Evolutionary conservation across 805 yeast genomes (phyloP), one percentile per base, ranked within the genome.

Genomic region (Hanseniaspora thailandica): DNA sequence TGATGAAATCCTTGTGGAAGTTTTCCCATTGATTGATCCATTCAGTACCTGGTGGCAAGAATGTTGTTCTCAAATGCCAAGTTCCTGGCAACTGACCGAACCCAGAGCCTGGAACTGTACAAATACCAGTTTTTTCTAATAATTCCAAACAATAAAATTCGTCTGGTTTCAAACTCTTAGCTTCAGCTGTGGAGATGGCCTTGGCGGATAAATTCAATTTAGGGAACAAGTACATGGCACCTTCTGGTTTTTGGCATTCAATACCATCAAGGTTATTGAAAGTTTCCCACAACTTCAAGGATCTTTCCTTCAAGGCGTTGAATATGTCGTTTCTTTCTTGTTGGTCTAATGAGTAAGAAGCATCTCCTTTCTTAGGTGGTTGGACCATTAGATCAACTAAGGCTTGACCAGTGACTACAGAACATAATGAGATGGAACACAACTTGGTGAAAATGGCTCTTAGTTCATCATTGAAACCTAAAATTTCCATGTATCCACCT

Each of bases 171-270:
- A 78, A 64, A 23, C 77, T 79, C 30, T 65, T 62, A 53, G 73
- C 71, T 52, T 72, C 70, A 33, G 97, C 95, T 41, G 73, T 74
- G 26, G 71, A 72, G 47, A 78, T 71, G 13, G 87, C 88, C 58
- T 75, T 75, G 17, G 76, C 75, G 15, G 86, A 81, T 54, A 93
- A 70, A 33, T 76, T 66, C 55, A 93, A 69, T 58, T 72, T 75
- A 45, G 98, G 99, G 79, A 87, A 93, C 56, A 93, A 73, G 69
- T 93, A 93, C 98, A 93, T 90, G 40, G 99, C 97, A 59, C 99
- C 99, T 71, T 84, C 80, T 43, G 99, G 97, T 58, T 78, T 77
- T 69, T 86, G 87, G 68, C 97, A 89, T 25, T 76, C 69, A 47
- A 93, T 83, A 57, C 90, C 94, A 57, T 84, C 85, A 84, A 93